A percentile compares a stretch with the other conserved stretches of the same genome.
These are phyloP conservation scores for Phtheirospermum japonicum DNA, from an alignment of 257 asterid species.

Conservation along the genomic window DNA sequence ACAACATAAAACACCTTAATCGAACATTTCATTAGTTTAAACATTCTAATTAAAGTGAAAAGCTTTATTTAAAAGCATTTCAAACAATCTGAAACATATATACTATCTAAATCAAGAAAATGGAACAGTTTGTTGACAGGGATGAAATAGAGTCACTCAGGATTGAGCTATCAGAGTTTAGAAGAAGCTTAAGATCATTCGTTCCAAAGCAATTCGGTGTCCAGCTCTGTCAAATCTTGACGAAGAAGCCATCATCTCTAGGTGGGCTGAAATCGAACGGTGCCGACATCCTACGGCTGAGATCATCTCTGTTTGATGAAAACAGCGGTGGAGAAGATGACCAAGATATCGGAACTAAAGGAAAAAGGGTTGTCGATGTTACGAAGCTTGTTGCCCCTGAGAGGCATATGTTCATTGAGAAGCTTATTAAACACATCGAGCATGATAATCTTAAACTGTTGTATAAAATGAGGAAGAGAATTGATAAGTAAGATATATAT, in stretches of 20 bases:
- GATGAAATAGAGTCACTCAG: conserved; percentile 43
- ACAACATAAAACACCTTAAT: too few relatives aligned
- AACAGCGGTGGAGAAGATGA: too few relatives aligned
- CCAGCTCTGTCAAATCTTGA: conserved; percentile 27
- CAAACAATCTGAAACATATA: too few relatives aligned
- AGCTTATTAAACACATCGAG: conserved; percentile 46
- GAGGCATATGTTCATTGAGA: conserved; percentile 42
- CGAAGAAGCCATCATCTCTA: conserved; percentile 32
- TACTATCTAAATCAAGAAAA: neutral
- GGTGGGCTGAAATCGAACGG: conserved; percentile 45
- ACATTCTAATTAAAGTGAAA: too few relatives aligned
- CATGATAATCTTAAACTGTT: conserved; percentile 47
- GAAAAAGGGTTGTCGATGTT: conserved; percentile 42
- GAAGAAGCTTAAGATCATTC: conserved; percentile 39
- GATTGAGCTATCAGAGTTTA: conserved; percentile 35
- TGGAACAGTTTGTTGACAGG: conserved; percentile 38
- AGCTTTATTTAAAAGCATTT: too few relatives aligned
- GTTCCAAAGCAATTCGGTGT: conserved; percentile 32
- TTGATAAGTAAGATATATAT: conserved; percentile 42
- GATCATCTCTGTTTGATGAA: conserved; percentile 42
- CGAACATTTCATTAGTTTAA: too few relatives aligned
- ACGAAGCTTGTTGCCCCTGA: conserved; percentile 45
- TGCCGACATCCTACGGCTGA: too few relatives aligned
- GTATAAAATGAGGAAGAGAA: conserved; percentile 45
- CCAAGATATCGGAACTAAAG: too few relatives aligned